A percentile compares a stretch with the other conserved stretches of the same genome.
These are phyloP conservation scores for Xerocomellus intermedius DNA, from an alignment of 768 basidiomycete genomes.

Conservation along the genomic window DNA sequence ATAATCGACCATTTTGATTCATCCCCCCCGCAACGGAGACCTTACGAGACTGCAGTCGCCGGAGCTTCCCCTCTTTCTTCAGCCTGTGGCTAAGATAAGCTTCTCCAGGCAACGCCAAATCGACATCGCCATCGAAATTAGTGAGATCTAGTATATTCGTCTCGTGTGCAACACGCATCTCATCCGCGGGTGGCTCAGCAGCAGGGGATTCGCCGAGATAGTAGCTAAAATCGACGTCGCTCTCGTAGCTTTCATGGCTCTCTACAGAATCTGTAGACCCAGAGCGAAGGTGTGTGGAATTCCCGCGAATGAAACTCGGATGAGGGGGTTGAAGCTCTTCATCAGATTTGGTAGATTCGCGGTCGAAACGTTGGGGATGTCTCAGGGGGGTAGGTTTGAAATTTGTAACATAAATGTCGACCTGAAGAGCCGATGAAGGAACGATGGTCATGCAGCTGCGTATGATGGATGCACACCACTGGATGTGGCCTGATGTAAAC, in stretches of 20 bases:
- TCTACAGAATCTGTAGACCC: conserved; percentile 29
- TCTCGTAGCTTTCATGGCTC: conserved; percentile 32
- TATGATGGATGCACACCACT: conserved; percentile 70
- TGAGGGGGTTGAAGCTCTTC: conserved; percentile 39
- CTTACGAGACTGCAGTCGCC: conserved; percentile 46
- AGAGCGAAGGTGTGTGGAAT: conserved; percentile 5
- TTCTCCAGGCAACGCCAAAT: conserved; percentile 57
- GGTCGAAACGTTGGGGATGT: conserved; percentile 13
- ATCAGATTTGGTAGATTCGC: background rate
- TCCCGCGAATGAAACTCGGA: conserved; percentile 26
- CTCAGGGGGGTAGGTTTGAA: conserved; percentile 34
- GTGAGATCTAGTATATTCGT: conserved; percentile 63
- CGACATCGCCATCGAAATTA: conserved; percentile 77
- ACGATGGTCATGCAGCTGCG: conserved; percentile 61
- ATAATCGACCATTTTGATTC: conserved; percentile 12
- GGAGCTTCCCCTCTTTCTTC: conserved; percentile 59
- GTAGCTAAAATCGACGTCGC: conserved; percentile 42
- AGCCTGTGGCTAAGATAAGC: conserved; percentile 48
- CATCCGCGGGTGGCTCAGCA: conserved; percentile 27
- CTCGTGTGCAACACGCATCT: conserved; percentile 41
- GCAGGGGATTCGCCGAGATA: conserved; percentile 38
- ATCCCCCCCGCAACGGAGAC: conserved; percentile 6
- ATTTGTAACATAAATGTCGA: conserved; percentile 77
- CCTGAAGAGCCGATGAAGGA: conserved; percentile 46
- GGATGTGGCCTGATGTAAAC: conserved; percentile 55